Evolutionary conservation across 352 stramenopile species (phyloP).

Genomic region (Blastocystis sp.): DNA sequence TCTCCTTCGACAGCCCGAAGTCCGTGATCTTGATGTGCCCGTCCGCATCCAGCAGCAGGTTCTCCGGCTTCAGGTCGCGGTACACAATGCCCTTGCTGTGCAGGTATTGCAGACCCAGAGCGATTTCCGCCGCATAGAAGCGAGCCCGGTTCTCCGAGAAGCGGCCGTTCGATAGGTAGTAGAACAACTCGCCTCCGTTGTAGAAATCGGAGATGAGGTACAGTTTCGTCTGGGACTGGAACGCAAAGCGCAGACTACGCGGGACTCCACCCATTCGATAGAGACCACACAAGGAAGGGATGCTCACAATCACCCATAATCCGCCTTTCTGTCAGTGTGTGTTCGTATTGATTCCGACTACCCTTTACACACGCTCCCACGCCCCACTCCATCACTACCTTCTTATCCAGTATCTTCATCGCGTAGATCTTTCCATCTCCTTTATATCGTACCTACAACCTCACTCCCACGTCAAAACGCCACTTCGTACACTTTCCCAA

Average conservation of each 20-base stretch:
- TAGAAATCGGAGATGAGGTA: slow-evolving; percentile 86
- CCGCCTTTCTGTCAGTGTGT: slow-evolving; percentile 80
- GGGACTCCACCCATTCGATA: background rate
- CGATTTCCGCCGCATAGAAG: too few species aligned
- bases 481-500: slow-evolving; percentile 80
- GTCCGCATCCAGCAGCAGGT: slow-evolving; percentile 76
- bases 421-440: slow-evolving; percentile 87
- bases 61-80: too few species aligned
- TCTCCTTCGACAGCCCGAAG: slow-evolving; percentile 73
- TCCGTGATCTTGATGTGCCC: slow-evolving; percentile 86
- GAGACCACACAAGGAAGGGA: slow-evolving; percentile 81
- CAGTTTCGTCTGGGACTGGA: slow-evolving; percentile 72
- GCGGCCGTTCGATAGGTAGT: slow-evolving; percentile 82
- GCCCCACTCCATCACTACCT: slow-evolving; percentile 79
- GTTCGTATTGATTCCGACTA: slow-evolving; percentile 80
- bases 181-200: slow-evolving; percentile 83
- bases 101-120: slow-evolving; percentile 77
- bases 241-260: slow-evolving; percentile 80
- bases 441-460: slow-evolving; percentile 87
- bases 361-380: slow-evolving; percentile 86
- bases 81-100: slow-evolving; percentile 83
- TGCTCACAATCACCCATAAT: slow-evolving; percentile 83
- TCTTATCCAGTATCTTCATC: slow-evolving; percentile 91
- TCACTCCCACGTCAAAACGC: slow-evolving; percentile 57
- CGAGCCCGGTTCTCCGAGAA: slow-evolving; percentile 79